Evolutionary conservation across 129 eudicot genomes (phyloP), one percentile per base, ranked within the genome.

Genomic region (Flaveria ramosissima): DNA sequence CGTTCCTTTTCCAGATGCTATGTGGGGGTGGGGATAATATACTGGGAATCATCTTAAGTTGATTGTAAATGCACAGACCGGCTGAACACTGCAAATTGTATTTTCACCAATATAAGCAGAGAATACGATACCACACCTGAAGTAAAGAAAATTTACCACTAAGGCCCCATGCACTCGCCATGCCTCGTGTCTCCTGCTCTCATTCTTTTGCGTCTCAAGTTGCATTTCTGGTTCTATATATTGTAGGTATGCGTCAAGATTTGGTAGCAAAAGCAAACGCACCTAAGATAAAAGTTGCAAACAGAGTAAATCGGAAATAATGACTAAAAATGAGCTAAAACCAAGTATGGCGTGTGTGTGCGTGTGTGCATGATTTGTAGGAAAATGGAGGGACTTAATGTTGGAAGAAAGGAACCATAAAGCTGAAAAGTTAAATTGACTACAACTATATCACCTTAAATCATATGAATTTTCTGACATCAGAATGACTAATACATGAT

Each of bases 121-220:
- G 8, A 26, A 51, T 3, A 61, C 10, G 42, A 55, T 20, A 53
- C 45, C 42, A 8, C 46, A 57, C 8, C 13, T 1, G 20, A 68
- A 57, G 70, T 66, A 30, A 46, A 70, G 10, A 61, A 10, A 77
- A 60, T 85, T 88, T 83, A 90, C 98, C 90, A 84, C 65, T 68
- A 94, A 83, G 57, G 97, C 99, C 71, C 99, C 99, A 87, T 94
- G 91, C 39, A 91, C 99, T 67, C 84, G 86, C 93, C 96, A 91
- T 32, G 98, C 97, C 86, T 94, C 98, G 46, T 84, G 88, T 83
- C 96, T 89, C 84, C 85, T 94, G 67, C 79, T 79, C 89, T 87
- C 92, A 75, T 84, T 89, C 80, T 89, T 93, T 83, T 93, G 97
- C 78, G 81, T 91, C 74, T 89, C 97, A 26, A 78, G 78, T 69